Base-by-base conservation (phyloP, 257 asterid genomes). In the Scutellaria baicalensis region DNA sequence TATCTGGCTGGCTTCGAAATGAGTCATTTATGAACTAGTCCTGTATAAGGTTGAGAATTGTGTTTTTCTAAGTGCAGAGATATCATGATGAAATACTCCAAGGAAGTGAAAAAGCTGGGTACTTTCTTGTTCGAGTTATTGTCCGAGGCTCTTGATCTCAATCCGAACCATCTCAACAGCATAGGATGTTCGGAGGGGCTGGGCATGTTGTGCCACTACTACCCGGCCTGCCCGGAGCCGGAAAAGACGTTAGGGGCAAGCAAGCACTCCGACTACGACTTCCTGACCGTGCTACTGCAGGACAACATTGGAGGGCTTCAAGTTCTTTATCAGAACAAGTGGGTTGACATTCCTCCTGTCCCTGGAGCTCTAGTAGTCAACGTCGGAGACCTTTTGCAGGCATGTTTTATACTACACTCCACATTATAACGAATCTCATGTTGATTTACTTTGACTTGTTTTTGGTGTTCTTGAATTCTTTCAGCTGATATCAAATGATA, bases 341-440 rank as follows among this genome's bases (percentile, higher is more conserved):
- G 89, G 87, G 79, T 82, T 3, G 81, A 84, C 69, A 57, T 82
- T 13, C 80, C 85, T 35, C 85, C 91, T 2, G 13, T 59, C 1
- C 79, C 60, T 21, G 91, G 89, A 54, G 85, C 89, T 48, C 74
- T 70, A 5, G 62, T 70, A 5, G 75, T 70, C 16, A 70, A 59
- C 68, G 35, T 45, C 5, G 89, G 87, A 27, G 91, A 83, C 73
- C 82, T 85, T 66, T 17, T 83, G 44, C 91, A 83, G 91, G 89
- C 66, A 66, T 12, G 74, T 20, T 13, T 14, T 45, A 9, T 9
- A 43, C 67, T 9, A 56, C 2, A 21, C 31, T 13, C 27, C 5
- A 50, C n/a, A 11, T 40, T 8, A 20, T 21, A 18, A 62, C n/a
- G 16, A 13, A 17, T 17, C 18, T 14, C 42, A 5, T 62, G 35